These are phyloP conservation scores for Pythium monospermum DNA, from an alignment of 352 stramenopile species.

Conservation along the genomic window DNA sequence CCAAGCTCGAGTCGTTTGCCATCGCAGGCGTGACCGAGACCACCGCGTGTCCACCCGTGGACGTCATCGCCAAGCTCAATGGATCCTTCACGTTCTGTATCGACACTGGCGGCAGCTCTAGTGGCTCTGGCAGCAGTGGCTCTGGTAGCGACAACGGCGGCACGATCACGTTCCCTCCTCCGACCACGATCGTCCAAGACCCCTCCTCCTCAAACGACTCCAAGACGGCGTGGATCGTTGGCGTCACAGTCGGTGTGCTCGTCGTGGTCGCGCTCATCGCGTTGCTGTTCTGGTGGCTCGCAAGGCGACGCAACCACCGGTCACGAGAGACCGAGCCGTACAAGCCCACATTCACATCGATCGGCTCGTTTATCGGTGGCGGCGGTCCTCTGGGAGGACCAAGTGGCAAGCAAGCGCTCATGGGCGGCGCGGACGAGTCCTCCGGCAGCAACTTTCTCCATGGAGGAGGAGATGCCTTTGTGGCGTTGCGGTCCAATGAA, in stretches of 20 bases:
- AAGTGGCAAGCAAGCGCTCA: background rate
- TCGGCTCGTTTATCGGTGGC: conserved; percentile 13
- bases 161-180: background rate
- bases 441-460: conserved; percentile 1
- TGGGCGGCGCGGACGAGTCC: background rate
- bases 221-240: conserved; percentile 18
- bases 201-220: background rate
- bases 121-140: conserved; percentile 8
- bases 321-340: conserved; percentile 12
- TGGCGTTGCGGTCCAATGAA: conserved; percentile 39
- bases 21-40: conserved; percentile 53
- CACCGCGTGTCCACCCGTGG: conserved; percentile 38
- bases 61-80: conserved; percentile 39
- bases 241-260: conserved; percentile 14
- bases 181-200: background rate
- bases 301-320: conserved; percentile 2
- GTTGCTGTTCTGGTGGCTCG: conserved; percentile 15
- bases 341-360: conserved; percentile 22
- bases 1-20: conserved; percentile 37
- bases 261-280: conserved; percentile 11
- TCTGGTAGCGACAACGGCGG: background rate
- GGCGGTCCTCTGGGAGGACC: background rate
- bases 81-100: conserved; percentile 60
- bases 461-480: conserved; percentile 11
- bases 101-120: conserved; percentile 18